Conservation (phyloP, 1,284 basidiomycete genomes). For the Apiotrichum akiyoshidainum region DNA sequence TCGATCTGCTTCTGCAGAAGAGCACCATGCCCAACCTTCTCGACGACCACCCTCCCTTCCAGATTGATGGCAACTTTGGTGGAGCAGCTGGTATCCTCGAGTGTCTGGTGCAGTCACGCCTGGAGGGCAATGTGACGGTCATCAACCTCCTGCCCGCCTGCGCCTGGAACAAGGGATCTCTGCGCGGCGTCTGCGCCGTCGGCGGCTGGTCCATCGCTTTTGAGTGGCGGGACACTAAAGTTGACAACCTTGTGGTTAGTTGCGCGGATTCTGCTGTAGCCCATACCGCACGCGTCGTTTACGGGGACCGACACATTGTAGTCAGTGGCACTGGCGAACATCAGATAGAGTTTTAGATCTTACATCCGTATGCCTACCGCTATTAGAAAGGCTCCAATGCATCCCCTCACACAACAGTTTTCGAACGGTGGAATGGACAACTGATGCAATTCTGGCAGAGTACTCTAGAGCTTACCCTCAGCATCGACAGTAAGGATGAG, state of each 20-base stretch:
- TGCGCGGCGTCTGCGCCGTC: background rate
- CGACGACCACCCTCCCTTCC: conserved; percentile 16
- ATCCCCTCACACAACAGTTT: no score
- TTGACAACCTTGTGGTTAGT: background rate
- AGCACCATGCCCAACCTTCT: conserved; percentile 15
- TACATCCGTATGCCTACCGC: no score
- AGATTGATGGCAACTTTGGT: conserved; percentile 19
- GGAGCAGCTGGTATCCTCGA: conserved; percentile 10
- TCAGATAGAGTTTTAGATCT: background rate
- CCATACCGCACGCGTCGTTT: background rate
- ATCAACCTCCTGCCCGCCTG: conserved; percentile 8
- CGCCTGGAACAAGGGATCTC: background rate
- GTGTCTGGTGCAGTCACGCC: conserved; percentile 10
- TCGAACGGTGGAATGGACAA: no score
- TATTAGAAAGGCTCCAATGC: no score
- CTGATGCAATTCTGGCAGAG: no score
- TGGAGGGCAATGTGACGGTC: background rate
- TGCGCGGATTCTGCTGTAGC: background rate
- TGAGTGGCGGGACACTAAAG: background rate
- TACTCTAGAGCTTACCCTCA: no score
- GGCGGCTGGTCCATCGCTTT: background rate
- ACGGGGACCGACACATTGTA: background rate
- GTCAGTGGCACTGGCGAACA: conserved; percentile 1
- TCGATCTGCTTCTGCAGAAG: background rate
- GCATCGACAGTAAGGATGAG: no score